Evolutionary conservation across 176 grass and related monocot species (phyloP).

Genomic region (Miscanthus lutarioriparius): DNA sequence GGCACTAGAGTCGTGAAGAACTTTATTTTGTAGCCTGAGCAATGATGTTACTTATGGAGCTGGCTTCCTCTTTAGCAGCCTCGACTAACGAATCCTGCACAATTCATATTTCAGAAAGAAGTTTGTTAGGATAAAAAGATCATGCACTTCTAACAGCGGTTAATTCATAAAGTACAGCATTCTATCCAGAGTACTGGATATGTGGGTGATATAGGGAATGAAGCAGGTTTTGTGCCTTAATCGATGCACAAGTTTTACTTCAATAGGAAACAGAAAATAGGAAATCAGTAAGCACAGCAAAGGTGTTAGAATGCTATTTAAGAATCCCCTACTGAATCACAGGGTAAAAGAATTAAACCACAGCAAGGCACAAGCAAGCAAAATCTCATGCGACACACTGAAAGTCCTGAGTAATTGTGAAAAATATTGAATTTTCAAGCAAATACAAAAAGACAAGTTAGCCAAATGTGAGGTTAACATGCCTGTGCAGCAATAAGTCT

Average conservation of each 20-base stretch:
- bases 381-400: not conserved
- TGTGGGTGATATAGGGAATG: not conserved
- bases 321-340: not conserved
- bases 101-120: not conserved
- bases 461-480: not conserved
- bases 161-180: slow-evolving; percentile 1
- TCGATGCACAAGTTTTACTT: not conserved
- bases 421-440: not conserved
- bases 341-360: not conserved
- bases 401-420: not conserved
- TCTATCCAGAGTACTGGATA: not conserved
- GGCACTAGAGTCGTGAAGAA: not conserved
- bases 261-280: not conserved
- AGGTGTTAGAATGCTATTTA: slow-evolving; percentile 17
- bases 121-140: not conserved
- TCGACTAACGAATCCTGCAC: slow-evolving; percentile 76
- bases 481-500: slow-evolving; percentile 93
- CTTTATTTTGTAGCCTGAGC: slow-evolving; percentile 74
- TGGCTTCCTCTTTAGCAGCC: slow-evolving; percentile 76
- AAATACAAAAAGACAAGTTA: not conserved
- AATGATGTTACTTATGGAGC: slow-evolving; percentile 88
- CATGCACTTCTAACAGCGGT: not conserved
- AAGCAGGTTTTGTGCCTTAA: not conserved
- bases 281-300: not conserved
- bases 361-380: not conserved